These are phyloP conservation scores for Russula virescens DNA, from an alignment of 768 basidiomycete genomes.

Conservation along the genomic window DNA sequence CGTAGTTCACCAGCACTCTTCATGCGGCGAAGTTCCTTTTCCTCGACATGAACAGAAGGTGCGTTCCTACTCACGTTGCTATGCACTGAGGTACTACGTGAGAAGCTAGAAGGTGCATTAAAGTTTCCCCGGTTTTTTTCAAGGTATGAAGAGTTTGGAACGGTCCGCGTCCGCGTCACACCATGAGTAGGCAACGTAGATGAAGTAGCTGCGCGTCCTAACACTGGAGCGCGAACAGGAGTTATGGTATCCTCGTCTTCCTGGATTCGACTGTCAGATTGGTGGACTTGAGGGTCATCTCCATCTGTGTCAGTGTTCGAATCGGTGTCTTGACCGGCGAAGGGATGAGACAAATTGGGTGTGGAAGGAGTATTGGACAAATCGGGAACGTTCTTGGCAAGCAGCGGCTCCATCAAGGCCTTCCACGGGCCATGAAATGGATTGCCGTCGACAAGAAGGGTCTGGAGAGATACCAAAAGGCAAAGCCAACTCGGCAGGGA, in stretches of 20 bases:
- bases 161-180: slow-evolving; percentile 62
- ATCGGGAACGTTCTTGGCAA: slow-evolving; percentile 55
- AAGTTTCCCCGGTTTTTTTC: slow-evolving; percentile 28
- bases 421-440: slow-evolving; percentile 95
- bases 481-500: slow-evolving; percentile 94
- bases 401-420: slow-evolving; percentile 78
- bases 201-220: slow-evolving; percentile 48
- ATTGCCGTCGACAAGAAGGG: slow-evolving; percentile 89
- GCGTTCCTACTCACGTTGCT: slow-evolving; percentile 16
- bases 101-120: slow-evolving; percentile 2
- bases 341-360: slow-evolving; percentile 49
- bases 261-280: slow-evolving; percentile 36
- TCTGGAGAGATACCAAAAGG: slow-evolving; percentile 77
- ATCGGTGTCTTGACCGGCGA: slow-evolving; percentile 43
- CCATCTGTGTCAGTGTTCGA: slow-evolving; percentile 43
- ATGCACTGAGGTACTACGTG: slow-evolving; percentile 12
- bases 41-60: slow-evolving; percentile 36
- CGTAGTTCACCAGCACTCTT: slow-evolving; percentile 82
- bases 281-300: slow-evolving; percentile 47
- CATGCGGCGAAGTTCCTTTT: slow-evolving; percentile 41
- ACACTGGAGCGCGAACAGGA: slow-evolving; percentile 49
- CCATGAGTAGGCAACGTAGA: slow-evolving; percentile 29
- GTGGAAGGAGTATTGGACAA: slow-evolving; percentile 64
- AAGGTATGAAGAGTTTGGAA: slow-evolving; percentile 47
- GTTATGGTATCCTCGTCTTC: slow-evolving; percentile 76